phyloP scores from a whole-genome alignment of 2,329 filamentous ascomycete species.

The Botryotinia narcissicola region DNA sequence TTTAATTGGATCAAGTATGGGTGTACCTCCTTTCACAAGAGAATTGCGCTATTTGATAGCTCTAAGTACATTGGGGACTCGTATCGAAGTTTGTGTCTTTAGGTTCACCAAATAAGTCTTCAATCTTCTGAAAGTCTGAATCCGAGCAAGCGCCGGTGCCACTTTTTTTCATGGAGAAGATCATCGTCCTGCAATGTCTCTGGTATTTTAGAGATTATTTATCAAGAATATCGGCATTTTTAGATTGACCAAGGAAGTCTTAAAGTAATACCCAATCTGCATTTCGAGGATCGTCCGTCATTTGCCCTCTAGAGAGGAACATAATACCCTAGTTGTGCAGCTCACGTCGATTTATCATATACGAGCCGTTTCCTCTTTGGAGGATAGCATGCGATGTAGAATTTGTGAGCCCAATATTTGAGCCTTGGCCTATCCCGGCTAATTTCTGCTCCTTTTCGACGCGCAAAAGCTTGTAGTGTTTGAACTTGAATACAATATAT shows the following conservation, averaged over 20 bases:
- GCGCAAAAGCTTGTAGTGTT: neutral
- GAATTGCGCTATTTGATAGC: too few species aligned
- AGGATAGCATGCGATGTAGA: neutral
- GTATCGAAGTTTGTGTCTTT: neutral
- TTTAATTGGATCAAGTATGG: neutral
- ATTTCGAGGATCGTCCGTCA: neutral
- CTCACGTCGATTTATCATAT: neutral
- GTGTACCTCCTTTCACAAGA: neutral
- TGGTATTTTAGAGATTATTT: neutral
- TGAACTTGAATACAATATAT: neutral
- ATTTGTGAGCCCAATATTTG: neutral
- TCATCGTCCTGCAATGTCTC: neutral
- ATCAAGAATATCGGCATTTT: neutral
- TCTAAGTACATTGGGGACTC: too few species aligned
- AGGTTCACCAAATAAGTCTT: neutral
- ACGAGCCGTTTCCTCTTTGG: neutral
- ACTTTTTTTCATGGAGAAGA: neutral
- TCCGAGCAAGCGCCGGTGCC: neutral
- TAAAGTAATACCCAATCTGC: neutral
- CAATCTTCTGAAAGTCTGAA: neutral
- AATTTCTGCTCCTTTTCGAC: neutral
- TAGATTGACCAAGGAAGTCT: neutral
- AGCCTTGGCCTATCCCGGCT: neutral
- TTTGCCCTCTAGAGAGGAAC: neutral
- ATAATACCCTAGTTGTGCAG: neutral